Percentiles rank a stretch among this genome's conserved stretches.
These are phyloP conservation scores for Aspergillus candidus DNA, from an alignment of 2,329 filamentous ascomycete genomes.

Conservation along the genomic window DNA sequence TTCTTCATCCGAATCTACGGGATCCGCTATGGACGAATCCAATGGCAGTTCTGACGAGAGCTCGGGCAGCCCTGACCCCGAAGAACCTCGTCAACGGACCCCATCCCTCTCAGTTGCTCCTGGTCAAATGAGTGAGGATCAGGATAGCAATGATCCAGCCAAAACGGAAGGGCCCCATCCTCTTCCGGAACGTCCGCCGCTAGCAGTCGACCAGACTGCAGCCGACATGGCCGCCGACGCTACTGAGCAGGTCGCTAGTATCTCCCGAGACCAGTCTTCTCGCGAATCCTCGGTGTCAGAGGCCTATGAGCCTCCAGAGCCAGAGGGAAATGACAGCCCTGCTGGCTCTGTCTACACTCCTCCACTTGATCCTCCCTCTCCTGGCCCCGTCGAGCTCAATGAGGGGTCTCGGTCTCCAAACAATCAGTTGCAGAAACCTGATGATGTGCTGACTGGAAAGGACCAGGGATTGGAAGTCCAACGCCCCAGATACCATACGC, in stretches of 20 bases:
- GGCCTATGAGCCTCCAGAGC: slow-evolving; percentile 51
- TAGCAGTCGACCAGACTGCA: slow-evolving; percentile 2
- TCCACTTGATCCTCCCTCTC: slow-evolving; percentile 39
- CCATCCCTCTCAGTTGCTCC: not conserved
- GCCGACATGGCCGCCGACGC: slow-evolving; percentile 1
- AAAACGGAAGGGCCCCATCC: slow-evolving; percentile 3
- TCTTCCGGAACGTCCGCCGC: slow-evolving; percentile 6
- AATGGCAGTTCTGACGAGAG: slow-evolving; percentile 21
- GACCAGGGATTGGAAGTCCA: slow-evolving; percentile 23
- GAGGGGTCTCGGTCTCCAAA: slow-evolving; percentile 17
- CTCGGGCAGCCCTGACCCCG: slow-evolving; percentile 14
- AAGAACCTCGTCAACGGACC: slow-evolving; percentile 5
- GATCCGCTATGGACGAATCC: slow-evolving; percentile 38
- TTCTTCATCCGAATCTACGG: slow-evolving; percentile 25
- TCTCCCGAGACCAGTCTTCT: slow-evolving; percentile 11
- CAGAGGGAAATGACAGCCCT: slow-evolving; percentile 23
- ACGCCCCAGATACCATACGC: slow-evolving; percentile 15
- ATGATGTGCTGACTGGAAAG: slow-evolving; percentile 28
- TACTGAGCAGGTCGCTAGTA: slow-evolving; percentile 8
- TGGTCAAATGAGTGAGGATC: not conserved
- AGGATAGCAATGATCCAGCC: slow-evolving; percentile 3
- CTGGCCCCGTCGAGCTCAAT: slow-evolving; percentile 23
- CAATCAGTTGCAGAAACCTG: slow-evolving; percentile 16
- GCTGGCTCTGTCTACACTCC: slow-evolving; percentile 31
- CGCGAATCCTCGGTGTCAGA: slow-evolving; percentile 41